A percentile compares a stretch with the other conserved stretches of the same genome.
These are phyloP conservation scores for Fusarium sp. DNA, from an alignment of 2,329 filamentous ascomycete species.

Conservation along the genomic window DNA sequence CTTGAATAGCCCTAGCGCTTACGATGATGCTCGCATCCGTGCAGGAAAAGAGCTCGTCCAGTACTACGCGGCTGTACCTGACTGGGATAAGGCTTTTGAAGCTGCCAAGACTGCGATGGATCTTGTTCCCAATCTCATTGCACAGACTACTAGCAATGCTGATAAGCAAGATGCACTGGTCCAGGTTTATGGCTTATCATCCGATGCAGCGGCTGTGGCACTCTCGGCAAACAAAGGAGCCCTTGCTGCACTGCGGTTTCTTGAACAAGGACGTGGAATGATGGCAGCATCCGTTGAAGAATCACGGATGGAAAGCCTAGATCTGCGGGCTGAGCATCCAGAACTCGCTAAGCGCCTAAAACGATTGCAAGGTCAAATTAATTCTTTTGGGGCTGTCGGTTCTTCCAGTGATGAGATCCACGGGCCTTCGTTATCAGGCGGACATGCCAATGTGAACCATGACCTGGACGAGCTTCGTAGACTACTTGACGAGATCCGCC, in stretches of 20 bases:
- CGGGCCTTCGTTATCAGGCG: neutral
- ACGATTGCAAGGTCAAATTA: no score
- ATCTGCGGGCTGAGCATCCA: neutral
- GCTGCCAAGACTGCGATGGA: neutral
- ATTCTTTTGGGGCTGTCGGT: neutral
- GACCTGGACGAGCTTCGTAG: neutral
- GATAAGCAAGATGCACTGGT: neutral
- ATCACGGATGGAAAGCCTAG: neutral
- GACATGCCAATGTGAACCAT: neutral
- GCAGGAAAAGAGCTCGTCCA: neutral
- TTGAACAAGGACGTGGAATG: neutral
- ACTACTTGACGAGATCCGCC: neutral
- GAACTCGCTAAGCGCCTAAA: neutral
- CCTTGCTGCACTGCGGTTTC: neutral
- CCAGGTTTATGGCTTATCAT: neutral
- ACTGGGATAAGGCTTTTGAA: neutral
- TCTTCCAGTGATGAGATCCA: no score
- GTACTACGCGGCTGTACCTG: neutral
- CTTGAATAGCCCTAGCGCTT: neutral
- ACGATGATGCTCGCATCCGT: neutral
- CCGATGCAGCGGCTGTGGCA: neutral
- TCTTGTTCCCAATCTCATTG: neutral
- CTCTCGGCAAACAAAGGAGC: neutral
- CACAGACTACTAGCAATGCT: neutral
- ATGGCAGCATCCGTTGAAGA: neutral